These are phyloP conservation scores for Linnemannia hyalina DNA, from an alignment of 192 early-diverging fungal genomes.

Conservation along the genomic window DNA sequence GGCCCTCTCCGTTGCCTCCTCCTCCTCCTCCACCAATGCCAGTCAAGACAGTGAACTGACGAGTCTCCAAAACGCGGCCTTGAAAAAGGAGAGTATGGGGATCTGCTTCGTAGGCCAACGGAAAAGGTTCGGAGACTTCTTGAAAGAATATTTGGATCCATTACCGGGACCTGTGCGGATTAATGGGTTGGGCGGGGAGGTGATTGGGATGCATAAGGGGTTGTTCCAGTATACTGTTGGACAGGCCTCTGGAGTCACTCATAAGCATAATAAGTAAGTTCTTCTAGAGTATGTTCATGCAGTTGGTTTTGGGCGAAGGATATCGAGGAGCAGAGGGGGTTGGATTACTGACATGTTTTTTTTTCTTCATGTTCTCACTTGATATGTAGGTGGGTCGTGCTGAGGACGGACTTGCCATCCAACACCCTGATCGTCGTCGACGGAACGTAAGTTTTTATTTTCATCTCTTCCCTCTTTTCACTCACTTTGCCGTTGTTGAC, in stretches of 20 bases:
- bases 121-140: constrained; percentile 80
- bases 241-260: constrained; percentile 75
- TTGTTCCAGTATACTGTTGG: constrained; percentile 85
- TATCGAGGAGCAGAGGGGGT: not conserved
- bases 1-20: constrained; percentile 54
- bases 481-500: too few species aligned
- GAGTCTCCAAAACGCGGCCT: constrained; percentile 70
- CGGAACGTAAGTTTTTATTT: constrained; percentile 65
- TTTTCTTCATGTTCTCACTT: not conserved
- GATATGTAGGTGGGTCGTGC: constrained; percentile 77
- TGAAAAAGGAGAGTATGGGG: constrained; percentile 92
- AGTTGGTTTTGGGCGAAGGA: not conserved
- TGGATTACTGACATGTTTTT: not conserved
- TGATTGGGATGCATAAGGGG: constrained; percentile 70
- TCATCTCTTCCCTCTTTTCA: too few species aligned
- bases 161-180: constrained; percentile 40
- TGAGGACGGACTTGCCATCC: constrained; percentile 68
- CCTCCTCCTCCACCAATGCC: not conserved
- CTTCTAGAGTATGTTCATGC: not conserved
- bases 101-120: constrained; percentile 96
- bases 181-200: constrained; percentile 24
- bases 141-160: constrained; percentile 61
- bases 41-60: not conserved
- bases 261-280: constrained; percentile 71
- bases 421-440: constrained; percentile 82